Base-by-base conservation (phyloP, 352 stramenopile species). In the Phytopythium cucurbitacearum region DNA sequence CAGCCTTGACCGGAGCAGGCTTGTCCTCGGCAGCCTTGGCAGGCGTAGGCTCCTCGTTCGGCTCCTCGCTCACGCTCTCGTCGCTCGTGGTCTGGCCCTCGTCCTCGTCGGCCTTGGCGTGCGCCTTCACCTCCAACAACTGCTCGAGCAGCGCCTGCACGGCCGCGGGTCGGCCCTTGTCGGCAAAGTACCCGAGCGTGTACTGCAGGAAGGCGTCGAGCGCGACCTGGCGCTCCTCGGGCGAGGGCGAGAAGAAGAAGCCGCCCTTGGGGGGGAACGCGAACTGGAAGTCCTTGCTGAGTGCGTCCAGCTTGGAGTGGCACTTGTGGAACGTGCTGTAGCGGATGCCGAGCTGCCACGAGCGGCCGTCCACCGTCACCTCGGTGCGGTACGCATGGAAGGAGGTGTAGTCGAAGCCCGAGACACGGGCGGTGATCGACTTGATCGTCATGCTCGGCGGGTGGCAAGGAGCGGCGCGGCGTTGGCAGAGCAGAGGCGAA, bases 231-330 rank as follows among this genome's bases (percentile, higher is more conserved):
- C 80, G 77, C 16, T 87, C 59, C 45, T 73, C 61, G 1, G 80
- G 80, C 54, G 69, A 51, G 13, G 80, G 73, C 40, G 69, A 70
- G 62, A 67, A 87, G 63, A 87, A 91, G 57, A 87, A 72, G 35
- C 66, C 56, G 43, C 77, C 64, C 56, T 87, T 87, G 57, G 73
- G 70, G 21, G 80, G 80, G 57, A 91, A 91, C 15, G 76, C 63
- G 53, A 85, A 87, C 28, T 67, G 63, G 48, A 89, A 87, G 12
- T 43, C 44, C 12, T 51, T 51, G 36, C 86, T 67, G 1, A 60
- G 41, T n/a, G 62, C 45, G 8, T 53, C 45, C n/a, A 91, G 55
- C 50, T 73, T 65, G 40, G 56, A 41, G 64, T 88, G 83, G 34
- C 73, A 71, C 35, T 53, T 56, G 45, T 65, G 62, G 64, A 85